Percentiles rank a stretch among this genome's conserved stretches.
phyloP scores from a whole-genome alignment of 2,329 filamentous ascomycete genomes.

The Aspergillus puulaauensis region DNA sequence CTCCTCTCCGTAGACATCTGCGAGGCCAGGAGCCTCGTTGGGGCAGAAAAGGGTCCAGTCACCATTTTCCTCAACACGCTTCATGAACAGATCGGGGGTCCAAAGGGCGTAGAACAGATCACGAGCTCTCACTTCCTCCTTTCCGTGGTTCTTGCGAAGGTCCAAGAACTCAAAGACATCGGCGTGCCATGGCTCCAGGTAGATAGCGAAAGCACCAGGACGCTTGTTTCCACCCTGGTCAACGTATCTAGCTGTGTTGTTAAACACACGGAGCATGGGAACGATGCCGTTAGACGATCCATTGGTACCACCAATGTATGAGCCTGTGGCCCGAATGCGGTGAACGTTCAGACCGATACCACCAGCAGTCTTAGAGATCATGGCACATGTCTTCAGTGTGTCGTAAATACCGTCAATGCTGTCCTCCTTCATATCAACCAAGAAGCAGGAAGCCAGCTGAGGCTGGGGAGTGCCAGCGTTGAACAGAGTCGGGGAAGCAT shows the following conservation, averaged over 20 bases:
- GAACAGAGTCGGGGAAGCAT: conserved; percentile 96
- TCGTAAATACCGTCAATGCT: conserved; percentile 99
- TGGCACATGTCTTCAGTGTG: conserved; percentile 96
- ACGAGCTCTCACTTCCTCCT: conserved; percentile 94
- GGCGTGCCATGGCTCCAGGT: conserved; percentile 97
- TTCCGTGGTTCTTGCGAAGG: conserved; percentile 98
- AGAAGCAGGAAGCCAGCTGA: conserved; percentile 96
- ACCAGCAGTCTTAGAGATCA: conserved; percentile 99
- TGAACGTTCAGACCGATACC: conserved; percentile 97
- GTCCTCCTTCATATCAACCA: conserved; percentile 99
- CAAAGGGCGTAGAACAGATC: conserved; percentile 97
- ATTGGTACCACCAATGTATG: conserved; percentile 97
- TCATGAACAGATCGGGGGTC: conserved; percentile 99
- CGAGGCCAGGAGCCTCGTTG: conserved; percentile 90
- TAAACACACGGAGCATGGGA: conserved; percentile 98
- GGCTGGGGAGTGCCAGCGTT: conserved; percentile 93
- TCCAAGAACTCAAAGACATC: conserved; percentile 98
- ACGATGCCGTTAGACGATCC: conserved; percentile 96
- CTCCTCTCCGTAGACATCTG: conserved; percentile 95
- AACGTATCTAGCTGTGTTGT: conserved; percentile 98
- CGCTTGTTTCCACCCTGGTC: conserved; percentile 99
- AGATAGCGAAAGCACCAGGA: conserved; percentile 96
- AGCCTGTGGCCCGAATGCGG: conserved; percentile 93
- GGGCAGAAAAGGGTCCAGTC: conserved; percentile 99
- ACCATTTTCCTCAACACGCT: conserved; percentile 94